Percentiles rank a stretch among this genome's conserved stretches.
phyloP scores from a whole-genome alignment of 208 protist genomes.

The Borovskyia barvae region DNA sequence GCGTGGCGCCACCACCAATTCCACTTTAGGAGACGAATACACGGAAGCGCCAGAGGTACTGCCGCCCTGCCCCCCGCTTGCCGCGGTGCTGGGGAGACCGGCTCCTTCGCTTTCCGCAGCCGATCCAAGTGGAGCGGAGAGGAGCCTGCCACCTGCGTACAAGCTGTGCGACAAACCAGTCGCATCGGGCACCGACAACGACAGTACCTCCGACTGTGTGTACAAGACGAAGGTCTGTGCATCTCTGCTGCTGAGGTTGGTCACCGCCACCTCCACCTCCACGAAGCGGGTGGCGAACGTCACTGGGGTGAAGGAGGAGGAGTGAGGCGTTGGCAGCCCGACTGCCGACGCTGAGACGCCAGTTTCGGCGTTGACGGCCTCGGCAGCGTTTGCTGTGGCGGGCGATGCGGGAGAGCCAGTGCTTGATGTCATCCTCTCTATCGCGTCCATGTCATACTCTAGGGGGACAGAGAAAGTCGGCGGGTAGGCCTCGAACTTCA shows the following conservation, averaged over 20 bases:
- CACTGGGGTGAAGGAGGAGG: neutral
- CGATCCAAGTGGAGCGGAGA: neutral
- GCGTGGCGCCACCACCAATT: constrained; percentile 33
- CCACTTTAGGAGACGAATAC: constrained; percentile 1
- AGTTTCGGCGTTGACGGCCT: neutral
- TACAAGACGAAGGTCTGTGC: constrained; percentile 32
- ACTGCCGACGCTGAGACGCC: constrained; percentile 9
- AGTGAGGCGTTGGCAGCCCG: neutral
- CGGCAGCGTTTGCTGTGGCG: neutral
- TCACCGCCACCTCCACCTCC: constrained; percentile 18
- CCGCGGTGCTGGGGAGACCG: neutral
- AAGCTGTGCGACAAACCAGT: neutral
- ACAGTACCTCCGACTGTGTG: constrained; percentile 39
- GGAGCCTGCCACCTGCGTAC: constrained; percentile 6
- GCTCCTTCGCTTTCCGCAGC: constrained; percentile 3
- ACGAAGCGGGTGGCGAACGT: constrained; percentile 18
- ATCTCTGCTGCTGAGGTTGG: constrained; percentile 21
- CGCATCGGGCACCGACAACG: constrained; percentile 6
- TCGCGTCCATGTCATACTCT: constrained; percentile 31
- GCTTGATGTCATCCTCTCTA: neutral
- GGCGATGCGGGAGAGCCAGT: neutral
- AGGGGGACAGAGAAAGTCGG: constrained; percentile 63
- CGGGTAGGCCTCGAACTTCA: constrained; percentile 57
- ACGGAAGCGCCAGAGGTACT: neutral
- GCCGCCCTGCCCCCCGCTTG: neutral